phyloP scores from a whole-genome alignment of 2,329 filamentous ascomycete species.

The Phialemoniopsis sp. region DNA sequence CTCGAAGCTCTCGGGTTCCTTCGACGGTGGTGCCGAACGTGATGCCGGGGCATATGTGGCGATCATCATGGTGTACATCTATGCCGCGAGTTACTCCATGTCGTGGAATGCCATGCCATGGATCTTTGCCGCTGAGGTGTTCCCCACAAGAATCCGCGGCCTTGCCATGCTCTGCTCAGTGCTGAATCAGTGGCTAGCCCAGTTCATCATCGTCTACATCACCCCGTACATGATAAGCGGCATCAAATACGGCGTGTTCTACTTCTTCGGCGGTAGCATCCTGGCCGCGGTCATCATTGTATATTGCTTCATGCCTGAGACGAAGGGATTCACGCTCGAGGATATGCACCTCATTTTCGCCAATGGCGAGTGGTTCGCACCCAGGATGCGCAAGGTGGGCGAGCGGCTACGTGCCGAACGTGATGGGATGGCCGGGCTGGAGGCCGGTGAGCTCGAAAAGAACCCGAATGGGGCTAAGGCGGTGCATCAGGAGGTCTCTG shows the following conservation, averaged over 20 bases:
- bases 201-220: conserved; percentile 25
- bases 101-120: conserved; percentile 22
- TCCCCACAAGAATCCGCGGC: too few relatives aligned
- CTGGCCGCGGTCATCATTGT: conserved; percentile 65
- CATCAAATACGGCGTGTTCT: conserved; percentile 40
- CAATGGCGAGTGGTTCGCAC: too few relatives aligned
- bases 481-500: too few relatives aligned
- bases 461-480: too few relatives aligned
- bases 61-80: conserved; percentile 19
- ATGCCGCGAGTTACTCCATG: conserved; percentile 13
- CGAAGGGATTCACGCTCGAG: conserved; percentile 69
- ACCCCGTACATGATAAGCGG: conserved; percentile 4
- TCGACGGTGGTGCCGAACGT: too few relatives aligned
- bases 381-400: too few relatives aligned
- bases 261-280: conserved; percentile 74
- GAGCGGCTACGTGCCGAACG: too few relatives aligned
- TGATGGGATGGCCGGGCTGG: too few relatives aligned
- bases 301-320: conserved; percentile 60
- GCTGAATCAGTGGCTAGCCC: conserved; percentile 42
- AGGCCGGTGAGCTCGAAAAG: too few relatives aligned
- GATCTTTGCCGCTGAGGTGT: conserved; percentile 12
- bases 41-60: conserved; percentile 12
- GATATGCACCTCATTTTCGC: conserved; percentile 74
- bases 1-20: too few relatives aligned
- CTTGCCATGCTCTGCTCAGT: too few relatives aligned